Percentiles rank a stretch among this genome's conserved stretches.
These are phyloP conservation scores for Cerrena zonata DNA, from an alignment of 1,284 basidiomycete species.

Conservation along the genomic window DNA sequence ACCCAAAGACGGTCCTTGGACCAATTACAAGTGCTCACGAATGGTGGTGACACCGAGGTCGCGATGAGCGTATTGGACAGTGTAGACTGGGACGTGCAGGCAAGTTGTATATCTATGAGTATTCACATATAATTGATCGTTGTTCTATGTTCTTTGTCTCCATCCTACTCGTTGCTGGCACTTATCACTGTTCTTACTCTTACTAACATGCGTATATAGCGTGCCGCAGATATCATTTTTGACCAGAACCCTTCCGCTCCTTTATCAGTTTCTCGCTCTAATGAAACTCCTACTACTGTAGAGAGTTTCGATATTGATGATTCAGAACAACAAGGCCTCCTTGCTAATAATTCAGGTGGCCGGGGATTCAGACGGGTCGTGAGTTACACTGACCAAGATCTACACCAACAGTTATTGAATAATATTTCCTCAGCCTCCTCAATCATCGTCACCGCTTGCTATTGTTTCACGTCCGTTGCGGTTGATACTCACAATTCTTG, in stretches of 20 bases:
- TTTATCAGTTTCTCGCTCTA: slow-evolving; percentile 9
- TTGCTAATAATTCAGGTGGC: slow-evolving; percentile 15
- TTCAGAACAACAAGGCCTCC: slow-evolving; percentile 34
- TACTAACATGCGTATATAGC: too few relatives aligned
- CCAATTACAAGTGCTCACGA: slow-evolving; percentile 53
- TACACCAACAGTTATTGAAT: background rate
- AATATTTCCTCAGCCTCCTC: background rate
- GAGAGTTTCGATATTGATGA: slow-evolving; percentile 52
- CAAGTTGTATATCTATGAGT: too few relatives aligned
- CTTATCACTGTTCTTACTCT: slow-evolving; percentile 5
- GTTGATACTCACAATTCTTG: slow-evolving; percentile 26
- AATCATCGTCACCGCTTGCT: slow-evolving; percentile 9
- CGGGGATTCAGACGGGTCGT: slow-evolving; percentile 22
- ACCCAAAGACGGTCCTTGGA: slow-evolving; percentile 44
- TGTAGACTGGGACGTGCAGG: slow-evolving; percentile 67
- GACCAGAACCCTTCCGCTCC: slow-evolving; percentile 31
- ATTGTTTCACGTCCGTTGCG: slow-evolving; percentile 22
- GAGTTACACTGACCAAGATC: slow-evolving; percentile 7
- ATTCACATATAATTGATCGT: too few relatives aligned
- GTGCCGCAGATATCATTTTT: slow-evolving; percentile 59
- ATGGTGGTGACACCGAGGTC: slow-evolving; percentile 51
- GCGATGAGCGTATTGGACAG: slow-evolving; percentile 53
- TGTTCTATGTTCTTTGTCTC: background rate
- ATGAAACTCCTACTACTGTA: slow-evolving; percentile 15
- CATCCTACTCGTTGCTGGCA: background rate